Base-by-base conservation (phyloP, 768 basidiomycete species). In the Rhodosporidiobolus sp. region DNA sequence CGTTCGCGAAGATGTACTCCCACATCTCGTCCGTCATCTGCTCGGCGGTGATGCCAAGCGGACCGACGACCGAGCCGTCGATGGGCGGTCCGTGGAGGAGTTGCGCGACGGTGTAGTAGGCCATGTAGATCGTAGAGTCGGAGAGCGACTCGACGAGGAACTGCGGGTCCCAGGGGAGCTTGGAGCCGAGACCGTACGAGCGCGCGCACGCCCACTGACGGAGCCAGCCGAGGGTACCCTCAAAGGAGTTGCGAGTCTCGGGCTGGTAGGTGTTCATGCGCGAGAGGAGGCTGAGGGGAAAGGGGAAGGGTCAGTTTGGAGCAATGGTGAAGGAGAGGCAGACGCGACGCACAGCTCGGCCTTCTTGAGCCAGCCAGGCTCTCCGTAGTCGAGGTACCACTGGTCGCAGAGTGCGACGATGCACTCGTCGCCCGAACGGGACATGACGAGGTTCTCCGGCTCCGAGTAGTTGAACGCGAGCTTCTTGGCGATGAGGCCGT, bases 131-230 rank as follows among this genome's bases (percentile, higher is more conserved):
- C 16, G 95, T 98, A 12, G 95, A 97, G 82, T 99, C 96, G 76
- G 91, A 94, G 80, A 98, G 82, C 75, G 91, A 93, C 82, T 99
- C 96, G 56, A 99, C 94, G 79, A 98, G 85, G 86, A 94, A 97
- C 63, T 91, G 88, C 26, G 89, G 90, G 79, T 98, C 96, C 94
- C 95, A 99, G 4, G 96, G 96, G 69, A 99, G 83, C 78, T 90
- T 90, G 4, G 94, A 93, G 28, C 96, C 96, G 77, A 99, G 84
- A 65, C 96, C 96, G 80, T 94, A 98, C 10, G 91, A 92, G 50
- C 96, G 87, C n/a, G 96, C 95, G 81, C 96, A 99, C 4, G 96
- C 96, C 96, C 96, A 99, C 81, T 99, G 87, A 79, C 93, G 93
- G 83, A 99, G 83, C 96, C 96, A 99, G 61, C 87, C 89, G 79